phyloP scores from a whole-genome alignment of 768 basidiomycete species.

The Rhodotorula graminis region DNA sequence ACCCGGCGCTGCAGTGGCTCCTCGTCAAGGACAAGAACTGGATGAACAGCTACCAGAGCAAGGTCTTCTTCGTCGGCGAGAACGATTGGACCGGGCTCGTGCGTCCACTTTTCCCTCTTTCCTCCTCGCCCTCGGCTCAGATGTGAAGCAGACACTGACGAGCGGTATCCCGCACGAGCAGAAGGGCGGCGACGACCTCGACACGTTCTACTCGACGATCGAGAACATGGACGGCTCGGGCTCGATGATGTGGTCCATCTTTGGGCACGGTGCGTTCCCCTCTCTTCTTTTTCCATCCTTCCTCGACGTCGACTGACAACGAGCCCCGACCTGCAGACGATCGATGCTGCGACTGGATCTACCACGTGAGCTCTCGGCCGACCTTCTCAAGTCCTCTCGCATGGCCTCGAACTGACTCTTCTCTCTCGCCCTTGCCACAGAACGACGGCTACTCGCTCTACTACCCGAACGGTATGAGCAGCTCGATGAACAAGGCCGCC shows the following conservation, averaged over 20 bases:
- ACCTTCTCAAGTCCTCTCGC: rapidly evolving
- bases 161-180: neutral
- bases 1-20: slow-evolving; percentile 37
- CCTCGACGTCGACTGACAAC: neutral
- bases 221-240: slow-evolving; percentile 34
- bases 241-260: slow-evolving; percentile 45
- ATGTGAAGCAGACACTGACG: neutral
- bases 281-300: neutral
- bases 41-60: slow-evolving; percentile 33
- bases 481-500: neutral
- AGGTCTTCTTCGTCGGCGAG: slow-evolving; percentile 44
- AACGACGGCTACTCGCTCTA: slow-evolving; percentile 39
- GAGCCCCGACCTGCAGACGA: slow-evolving; percentile 13
- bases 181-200: slow-evolving; percentile 35
- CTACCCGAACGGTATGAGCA: slow-evolving; percentile 31
- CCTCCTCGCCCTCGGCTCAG: neutral
- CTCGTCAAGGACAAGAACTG: slow-evolving; percentile 31
- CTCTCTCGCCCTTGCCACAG: neutral
- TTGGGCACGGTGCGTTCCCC: slow-evolving; percentile 39
- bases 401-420: neutral
- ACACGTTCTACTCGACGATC: slow-evolving; percentile 35
- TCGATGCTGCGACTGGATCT: slow-evolving; percentile 34
- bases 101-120: neutral
- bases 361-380: slow-evolving; percentile 14
- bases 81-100: slow-evolving; percentile 43